Evolutionary conservation across 2,329 filamentous ascomycete genomes (phyloP), one percentile per base, ranked within the genome.

Genomic region (Aspergillus transmontanensis): DNA sequence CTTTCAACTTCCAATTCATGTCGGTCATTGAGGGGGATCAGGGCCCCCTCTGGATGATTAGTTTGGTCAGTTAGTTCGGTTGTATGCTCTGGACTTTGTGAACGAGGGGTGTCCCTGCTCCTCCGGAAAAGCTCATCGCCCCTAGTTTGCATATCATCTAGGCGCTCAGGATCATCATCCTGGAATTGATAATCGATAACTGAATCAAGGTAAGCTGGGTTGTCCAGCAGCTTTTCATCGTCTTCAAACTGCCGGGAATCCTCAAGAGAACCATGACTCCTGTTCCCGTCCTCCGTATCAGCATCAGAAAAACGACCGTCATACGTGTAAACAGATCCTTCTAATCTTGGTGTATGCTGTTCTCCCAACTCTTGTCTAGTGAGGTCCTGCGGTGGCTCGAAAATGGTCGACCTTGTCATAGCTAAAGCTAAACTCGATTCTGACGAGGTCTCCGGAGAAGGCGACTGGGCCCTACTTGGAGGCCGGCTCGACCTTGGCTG

Each of bases 301-400:
- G 78, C 78, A 64, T 81, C 79, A 16, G 79, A 80, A 51, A 80
- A 81, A 48, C 77, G 75, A 12, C 79, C 79, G 62, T 78, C 76
- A 39, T 73, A 69, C 32, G 77, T 77, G 62, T 73, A 74, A 26
- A 64, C 61, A 4, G 78, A 80, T 11, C 60, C 66, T 60, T 73
- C 76, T 60, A 79, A 63, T n/a, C 63, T 58, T 41, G 64, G 54
- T 1, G 51, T 61, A 50, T 59, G 45, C 39, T 54, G 59, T n/a
- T 65, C 58, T 21, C 56, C 39, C 16, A 28, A 28, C 23, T 7
- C 48, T 2, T 51, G 45, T 21, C 57, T 46, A 5, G 61, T 51
- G 32, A 62, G 48, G 4, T 59, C 60, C 39, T 67, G 68, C 32
- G 71, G 68, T 12, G 69, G 73, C 32, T 77, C 71, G n/a, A 80